A percentile compares a stretch with the other conserved stretches of the same genome.
phyloP scores from a whole-genome alignment of 352 stramenopile genomes.

The Bremia lactucae region DNA sequence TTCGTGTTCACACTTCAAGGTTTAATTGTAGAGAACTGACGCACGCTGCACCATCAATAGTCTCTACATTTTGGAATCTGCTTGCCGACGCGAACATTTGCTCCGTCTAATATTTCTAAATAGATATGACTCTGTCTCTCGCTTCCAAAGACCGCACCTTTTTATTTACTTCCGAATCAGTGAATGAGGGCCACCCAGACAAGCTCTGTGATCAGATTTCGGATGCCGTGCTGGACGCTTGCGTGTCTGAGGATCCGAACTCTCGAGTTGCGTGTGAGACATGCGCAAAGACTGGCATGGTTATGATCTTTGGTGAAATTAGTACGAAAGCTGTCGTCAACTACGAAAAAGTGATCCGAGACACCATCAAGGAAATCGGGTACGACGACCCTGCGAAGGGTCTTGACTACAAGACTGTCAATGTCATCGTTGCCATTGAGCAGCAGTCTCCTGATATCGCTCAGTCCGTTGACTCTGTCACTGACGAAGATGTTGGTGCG shows the following conservation, averaged over 20 bases:
- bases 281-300: constrained; percentile 98
- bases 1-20: constrained; percentile 14
- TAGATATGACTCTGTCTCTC: constrained; percentile 47
- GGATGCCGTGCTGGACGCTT: constrained; percentile 97
- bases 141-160: constrained; percentile 65
- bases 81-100: constrained; percentile 14
- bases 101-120: not conserved
- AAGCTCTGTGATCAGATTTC: constrained; percentile 98
- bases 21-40: constrained; percentile 15
- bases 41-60: not conserved
- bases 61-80: constrained; percentile 46
- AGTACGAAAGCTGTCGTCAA: constrained; percentile 98
- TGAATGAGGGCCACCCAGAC: constrained; percentile 99
- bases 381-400: constrained; percentile 99
- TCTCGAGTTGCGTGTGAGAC: constrained; percentile 98
- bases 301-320: constrained; percentile 99
- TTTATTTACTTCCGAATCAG: constrained; percentile 97
- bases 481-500: constrained; percentile 95
- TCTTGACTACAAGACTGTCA: constrained; percentile 99
- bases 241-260: constrained; percentile 94
- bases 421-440: constrained; percentile 99
- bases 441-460: constrained; percentile 99
- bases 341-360: constrained; percentile 98
- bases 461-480: constrained; percentile 94
- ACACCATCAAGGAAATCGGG: constrained; percentile 98